Conservation (phyloP, 2,329 filamentous ascomycete genomes). For the Xylariaceae sp. region DNA sequence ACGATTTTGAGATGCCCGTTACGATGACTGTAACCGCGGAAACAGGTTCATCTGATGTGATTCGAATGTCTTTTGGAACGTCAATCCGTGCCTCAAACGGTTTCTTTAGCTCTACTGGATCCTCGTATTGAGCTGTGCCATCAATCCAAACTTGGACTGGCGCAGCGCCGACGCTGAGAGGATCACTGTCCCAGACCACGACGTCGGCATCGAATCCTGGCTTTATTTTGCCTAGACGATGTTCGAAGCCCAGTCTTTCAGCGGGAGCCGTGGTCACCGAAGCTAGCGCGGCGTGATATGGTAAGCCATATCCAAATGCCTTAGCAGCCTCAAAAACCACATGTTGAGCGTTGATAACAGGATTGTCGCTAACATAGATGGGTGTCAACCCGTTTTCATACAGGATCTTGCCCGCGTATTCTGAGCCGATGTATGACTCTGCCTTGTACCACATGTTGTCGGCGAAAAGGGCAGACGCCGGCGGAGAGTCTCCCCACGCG, state of each 20-base stretch:
- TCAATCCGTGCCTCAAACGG: conserved; percentile 38
- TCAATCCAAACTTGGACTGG: conserved; percentile 65
- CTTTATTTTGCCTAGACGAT: conserved; percentile 60
- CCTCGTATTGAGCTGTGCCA: conserved; percentile 55
- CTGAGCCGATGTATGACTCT: conserved; percentile 63
- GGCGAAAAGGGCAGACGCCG: conserved; percentile 64
- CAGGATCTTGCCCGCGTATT: conserved; percentile 64
- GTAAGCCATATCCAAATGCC: conserved; percentile 57
- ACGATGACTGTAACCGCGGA: conserved; percentile 47
- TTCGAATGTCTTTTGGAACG: conserved; percentile 38
- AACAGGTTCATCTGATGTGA: conserved; percentile 41
- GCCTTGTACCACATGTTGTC: conserved; percentile 73
- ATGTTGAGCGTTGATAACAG: conserved; percentile 67
- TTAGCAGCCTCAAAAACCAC: conserved; percentile 65
- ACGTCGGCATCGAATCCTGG: conserved; percentile 61
- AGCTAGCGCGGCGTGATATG: conserved; percentile 58
- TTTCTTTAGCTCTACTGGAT: conserved; percentile 55
- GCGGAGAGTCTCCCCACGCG: conserved; percentile 51
- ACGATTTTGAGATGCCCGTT: conserved; percentile 52
- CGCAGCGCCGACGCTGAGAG: conserved; percentile 56
- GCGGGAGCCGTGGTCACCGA: conserved; percentile 59
- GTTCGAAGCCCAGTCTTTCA: conserved; percentile 54
- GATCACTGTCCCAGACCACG: conserved; percentile 62
- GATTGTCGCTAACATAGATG: conserved; percentile 70
- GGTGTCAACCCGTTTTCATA: conserved; percentile 64